Percentiles rank a stretch among this genome's conserved stretches.
Evolutionary conservation across 129 eudicot genomes (phyloP).

Genomic region (Tagetes erecta): DNA sequence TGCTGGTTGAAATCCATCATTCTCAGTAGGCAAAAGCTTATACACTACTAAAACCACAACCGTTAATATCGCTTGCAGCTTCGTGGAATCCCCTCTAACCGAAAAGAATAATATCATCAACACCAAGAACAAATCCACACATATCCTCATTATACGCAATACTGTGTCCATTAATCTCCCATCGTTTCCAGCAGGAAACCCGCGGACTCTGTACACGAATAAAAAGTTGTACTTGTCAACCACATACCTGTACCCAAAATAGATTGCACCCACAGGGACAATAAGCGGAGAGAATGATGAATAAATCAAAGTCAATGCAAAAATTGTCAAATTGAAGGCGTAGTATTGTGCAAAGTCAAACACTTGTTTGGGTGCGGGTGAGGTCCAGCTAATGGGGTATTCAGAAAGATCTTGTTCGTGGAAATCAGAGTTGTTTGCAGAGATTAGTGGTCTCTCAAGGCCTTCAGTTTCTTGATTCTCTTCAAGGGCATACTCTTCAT

Average conservation of each 20-base stretch:
- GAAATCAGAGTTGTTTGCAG: conserved; percentile 40
- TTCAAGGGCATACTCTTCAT: conserved; percentile 73
- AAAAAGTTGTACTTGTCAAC: conserved; percentile 97
- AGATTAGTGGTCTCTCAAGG: conserved; percentile 66
- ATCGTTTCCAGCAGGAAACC: conserved; percentile 98
- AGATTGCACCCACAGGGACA: conserved; percentile 90
- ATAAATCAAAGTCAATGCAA: conserved; percentile 86
- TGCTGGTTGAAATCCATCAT: conserved; percentile 70
- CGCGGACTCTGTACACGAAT: conserved; percentile 90
- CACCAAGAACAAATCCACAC: conserved; percentile 80
- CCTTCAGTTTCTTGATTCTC: conserved; percentile 59
- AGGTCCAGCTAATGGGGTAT: conserved; percentile 89
- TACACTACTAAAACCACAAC: conserved; percentile 69
- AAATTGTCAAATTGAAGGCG: conserved; percentile 93
- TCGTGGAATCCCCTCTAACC: conserved; percentile 81
- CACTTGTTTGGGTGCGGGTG: conserved; percentile 89
- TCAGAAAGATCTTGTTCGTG: conserved; percentile 75
- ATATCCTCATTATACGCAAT: conserved; percentile 78
- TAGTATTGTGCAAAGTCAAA: conserved; percentile 97
- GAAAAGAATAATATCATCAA: conserved; percentile 87
- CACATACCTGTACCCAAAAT: conserved; percentile 91
- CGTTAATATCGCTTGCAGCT: conserved; percentile 96
- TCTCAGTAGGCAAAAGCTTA: conserved; percentile 78
- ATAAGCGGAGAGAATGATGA: conserved; percentile 91
- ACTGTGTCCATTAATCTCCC: conserved; percentile 96